Base-by-base conservation (phyloP, 148 eudicot species). In the Chenopodium suecicum region DNA sequence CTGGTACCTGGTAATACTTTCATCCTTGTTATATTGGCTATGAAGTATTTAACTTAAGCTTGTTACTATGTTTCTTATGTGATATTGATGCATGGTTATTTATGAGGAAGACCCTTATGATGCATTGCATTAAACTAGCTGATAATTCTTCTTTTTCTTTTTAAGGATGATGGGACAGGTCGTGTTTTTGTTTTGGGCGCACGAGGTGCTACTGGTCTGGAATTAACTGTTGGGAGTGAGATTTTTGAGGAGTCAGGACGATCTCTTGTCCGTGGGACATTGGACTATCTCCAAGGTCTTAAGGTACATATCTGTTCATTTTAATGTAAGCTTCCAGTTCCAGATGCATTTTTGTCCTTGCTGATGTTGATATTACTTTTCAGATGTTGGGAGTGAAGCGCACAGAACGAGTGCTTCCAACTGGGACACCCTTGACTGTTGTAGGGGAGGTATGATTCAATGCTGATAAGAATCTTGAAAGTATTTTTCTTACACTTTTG, bases 371-470 rank as follows among this genome's bases (percentile, higher is more conserved):
- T 69, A 69, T 29, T 77, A 11, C 60, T 72, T 72, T 88, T 64
- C 82, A 97, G 99, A 97, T 97, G 99, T 95, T 94, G 81, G 99
- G 99, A 73, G 95, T 94, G 80, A 97, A 92, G 93, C 88, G 98
- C 73, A 90, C 86, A 73, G 99, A 97, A 85, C 92, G 99, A 29
- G 94, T 97, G 86, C 97, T 97, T 83, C 98, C 98, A 75, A 91
- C 92, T 78, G 98, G 99, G 63, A 88, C 98, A 70, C 92, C 92
- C 58, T 86, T 94, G 88, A 94, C 99, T 60, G 90, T 87, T 70
- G 87, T 89, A 76, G 94, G 94, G 58, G 92, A 88, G 90, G 90
- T 88, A 29, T 23, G 25, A 68, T 67, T 13, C 77, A 73, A 46
- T 52, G 64, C 34, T 27, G 4, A 25, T 52, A 29, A 48, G 32